phyloP scores from a whole-genome alignment of 345 rosid species.

The Turnera subulata region DNA sequence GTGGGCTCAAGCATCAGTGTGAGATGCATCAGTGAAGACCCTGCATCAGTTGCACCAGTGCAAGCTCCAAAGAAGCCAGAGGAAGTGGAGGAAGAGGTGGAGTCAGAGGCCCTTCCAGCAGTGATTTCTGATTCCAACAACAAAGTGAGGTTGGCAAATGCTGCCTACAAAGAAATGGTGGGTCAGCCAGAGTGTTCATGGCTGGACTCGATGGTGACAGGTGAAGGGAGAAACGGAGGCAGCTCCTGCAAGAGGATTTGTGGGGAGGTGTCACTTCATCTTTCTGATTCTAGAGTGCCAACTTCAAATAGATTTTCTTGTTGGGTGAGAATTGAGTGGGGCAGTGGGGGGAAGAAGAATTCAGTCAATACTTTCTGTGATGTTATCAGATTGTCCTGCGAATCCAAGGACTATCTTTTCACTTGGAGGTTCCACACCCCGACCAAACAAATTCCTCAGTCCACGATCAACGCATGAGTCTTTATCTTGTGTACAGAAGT shows the following conservation, averaged over 20 bases:
- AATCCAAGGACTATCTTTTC: constrained; percentile 63
- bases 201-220: constrained; percentile 58
- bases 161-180: constrained; percentile 89
- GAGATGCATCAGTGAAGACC: constrained; percentile 44
- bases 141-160: constrained; percentile 78
- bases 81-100: constrained; percentile 81
- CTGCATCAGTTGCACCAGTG: constrained; percentile 9
- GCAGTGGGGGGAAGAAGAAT: constrained; percentile 44
- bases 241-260: constrained; percentile 57
- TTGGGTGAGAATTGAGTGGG: constrained; percentile 94
- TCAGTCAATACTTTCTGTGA: constrained; percentile 58
- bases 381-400: constrained; percentile 53
- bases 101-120: constrained; percentile 61
- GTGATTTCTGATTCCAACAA: constrained; percentile 73
- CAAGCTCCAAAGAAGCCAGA: constrained; percentile 38
- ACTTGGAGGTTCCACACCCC: constrained; percentile 73
- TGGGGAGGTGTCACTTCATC: constrained; percentile 66
- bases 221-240: constrained; percentile 17
- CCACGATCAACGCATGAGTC: constrained; percentile 25
- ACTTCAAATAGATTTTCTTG: constrained; percentile 61
- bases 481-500: constrained; percentile 1
- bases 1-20: constrained; percentile 73
- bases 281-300: constrained; percentile 38
- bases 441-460: constrained; percentile 29
- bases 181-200: constrained; percentile 95